Evolutionary conservation across 2,329 filamentous ascomycete species (phyloP).

Genomic region (Knufia petricola): DNA sequence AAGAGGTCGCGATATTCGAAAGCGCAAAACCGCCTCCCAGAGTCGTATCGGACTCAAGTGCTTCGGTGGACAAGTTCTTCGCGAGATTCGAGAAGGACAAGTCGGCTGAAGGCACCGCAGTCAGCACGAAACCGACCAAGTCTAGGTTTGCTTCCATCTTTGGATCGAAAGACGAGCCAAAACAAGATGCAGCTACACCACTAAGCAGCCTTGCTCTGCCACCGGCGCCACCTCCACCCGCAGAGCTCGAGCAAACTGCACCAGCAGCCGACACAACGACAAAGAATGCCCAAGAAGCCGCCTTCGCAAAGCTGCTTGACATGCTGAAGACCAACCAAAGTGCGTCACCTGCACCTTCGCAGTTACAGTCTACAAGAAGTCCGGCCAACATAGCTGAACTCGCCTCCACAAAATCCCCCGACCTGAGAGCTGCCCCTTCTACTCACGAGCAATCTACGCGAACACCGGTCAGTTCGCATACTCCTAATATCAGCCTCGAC

Average conservation of each 20-base stretch:
- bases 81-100: conserved; percentile 19
- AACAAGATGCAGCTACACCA: conserved; percentile 21
- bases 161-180: conserved; percentile 35
- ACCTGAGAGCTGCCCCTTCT: not conserved
- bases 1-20: conserved; percentile 15
- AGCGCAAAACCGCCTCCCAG: conserved; percentile 29
- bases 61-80: conserved; percentile 24
- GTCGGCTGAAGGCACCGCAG: conserved; percentile 32
- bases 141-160: conserved; percentile 85
- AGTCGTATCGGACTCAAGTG: conserved; percentile 18
- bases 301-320: conserved; percentile 70
- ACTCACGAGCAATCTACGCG: not conserved
- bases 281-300: conserved; percentile 41
- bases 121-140: conserved; percentile 54
- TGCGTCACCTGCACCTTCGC: conserved; percentile 30
- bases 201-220: conserved; percentile 23
- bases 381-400: conserved; percentile 4
- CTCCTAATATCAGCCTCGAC: conserved; percentile 8
- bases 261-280: conserved; percentile 55
- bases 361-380: not conserved
- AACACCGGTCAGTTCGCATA: conserved; percentile 1
- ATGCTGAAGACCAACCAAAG: conserved; percentile 58
- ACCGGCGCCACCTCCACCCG: conserved; percentile 30
- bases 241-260: conserved; percentile 13
- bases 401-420: not conserved